These are phyloP conservation scores for Pseudomicrostroma phylloplanum DNA, from an alignment of 1,284 basidiomycete genomes.

Conservation along the genomic window DNA sequence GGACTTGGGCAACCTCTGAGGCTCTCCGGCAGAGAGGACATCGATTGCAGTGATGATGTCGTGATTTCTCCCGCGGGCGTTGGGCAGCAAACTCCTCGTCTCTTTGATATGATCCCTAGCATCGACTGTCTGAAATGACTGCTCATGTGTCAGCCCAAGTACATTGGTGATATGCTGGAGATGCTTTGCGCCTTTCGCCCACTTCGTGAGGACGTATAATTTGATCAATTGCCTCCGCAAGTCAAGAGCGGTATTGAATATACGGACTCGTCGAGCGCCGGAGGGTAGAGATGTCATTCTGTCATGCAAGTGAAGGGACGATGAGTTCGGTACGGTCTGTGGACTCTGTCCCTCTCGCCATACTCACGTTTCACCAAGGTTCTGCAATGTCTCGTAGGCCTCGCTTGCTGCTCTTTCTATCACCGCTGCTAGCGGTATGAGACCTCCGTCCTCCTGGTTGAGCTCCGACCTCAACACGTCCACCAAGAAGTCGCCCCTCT, in stretches of 20 bases:
- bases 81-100: slow-evolving; percentile 57
- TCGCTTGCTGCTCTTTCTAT: background rate
- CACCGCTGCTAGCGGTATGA: background rate
- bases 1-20: slow-evolving; percentile 65
- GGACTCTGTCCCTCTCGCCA: too few species aligned
- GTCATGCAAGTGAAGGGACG: background rate
- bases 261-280: slow-evolving; percentile 67
- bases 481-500: background rate
- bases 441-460: background rate
- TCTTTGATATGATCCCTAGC: slow-evolving; percentile 63
- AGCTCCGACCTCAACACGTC: background rate
- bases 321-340: background rate
- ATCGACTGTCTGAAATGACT: slow-evolving; percentile 73
- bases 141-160: slow-evolving; percentile 39
- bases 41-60: slow-evolving; percentile 82
- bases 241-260: slow-evolving; percentile 80
- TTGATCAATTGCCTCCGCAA: slow-evolving; percentile 84
- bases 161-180: slow-evolving; percentile 22
- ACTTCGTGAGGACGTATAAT: slow-evolving; percentile 57
- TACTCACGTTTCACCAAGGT: slow-evolving; percentile 4
- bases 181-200: slow-evolving; percentile 30
- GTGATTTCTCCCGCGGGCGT: slow-evolving; percentile 66
- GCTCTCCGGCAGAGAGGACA: slow-evolving; percentile 74
- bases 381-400: background rate
- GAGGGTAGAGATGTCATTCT: slow-evolving; percentile 79